Percentiles rank a stretch among this genome's conserved stretches.
Evolutionary conservation across 805 yeast species (phyloP).

Genomic region (Isabelozyma gotoi): DNA sequence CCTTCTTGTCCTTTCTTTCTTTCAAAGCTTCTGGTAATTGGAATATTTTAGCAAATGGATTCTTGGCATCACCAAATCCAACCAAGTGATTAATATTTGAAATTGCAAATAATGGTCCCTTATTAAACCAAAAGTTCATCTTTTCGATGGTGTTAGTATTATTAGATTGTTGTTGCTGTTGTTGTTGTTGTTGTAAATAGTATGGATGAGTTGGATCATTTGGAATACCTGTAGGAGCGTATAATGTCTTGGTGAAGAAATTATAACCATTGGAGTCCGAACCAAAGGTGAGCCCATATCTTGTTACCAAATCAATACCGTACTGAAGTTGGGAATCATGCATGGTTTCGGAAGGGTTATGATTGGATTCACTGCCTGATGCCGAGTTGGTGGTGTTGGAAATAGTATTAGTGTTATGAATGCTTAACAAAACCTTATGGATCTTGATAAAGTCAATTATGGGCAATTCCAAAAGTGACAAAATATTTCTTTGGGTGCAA

Average conservation of each 20-base stretch:
- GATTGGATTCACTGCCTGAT: neutral
- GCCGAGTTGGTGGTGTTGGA: conserved; percentile 7
- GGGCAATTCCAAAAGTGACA: conserved; percentile 59
- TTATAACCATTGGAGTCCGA: conserved; percentile 62
- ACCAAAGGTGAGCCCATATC: conserved; percentile 68
- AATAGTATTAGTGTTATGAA: conserved; percentile 27
- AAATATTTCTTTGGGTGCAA: conserved; percentile 58
- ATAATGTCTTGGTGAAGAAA: conserved; percentile 51
- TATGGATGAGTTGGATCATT: conserved; percentile 35
- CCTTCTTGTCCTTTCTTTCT: conserved; percentile 72
- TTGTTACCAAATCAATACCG: conserved; percentile 60
- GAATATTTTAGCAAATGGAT: conserved; percentile 75
- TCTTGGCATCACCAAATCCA: conserved; percentile 74
- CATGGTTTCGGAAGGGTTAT: conserved; percentile 24
- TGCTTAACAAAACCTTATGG: conserved; percentile 64
- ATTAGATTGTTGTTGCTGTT: conserved; percentile 13
- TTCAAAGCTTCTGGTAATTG: conserved; percentile 69
- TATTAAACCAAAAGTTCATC: conserved; percentile 71
- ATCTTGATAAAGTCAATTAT: conserved; percentile 63
- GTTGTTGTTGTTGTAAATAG: conserved; percentile 25
- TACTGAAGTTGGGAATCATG: conserved; percentile 49
- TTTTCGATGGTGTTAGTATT: conserved; percentile 42
- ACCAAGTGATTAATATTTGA: conserved; percentile 72
- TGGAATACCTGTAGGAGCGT: conserved; percentile 31
- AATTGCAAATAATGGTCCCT: conserved; percentile 72